Conservation (phyloP, 768 basidiomycete genomes). For the Collybia sordida region DNA sequence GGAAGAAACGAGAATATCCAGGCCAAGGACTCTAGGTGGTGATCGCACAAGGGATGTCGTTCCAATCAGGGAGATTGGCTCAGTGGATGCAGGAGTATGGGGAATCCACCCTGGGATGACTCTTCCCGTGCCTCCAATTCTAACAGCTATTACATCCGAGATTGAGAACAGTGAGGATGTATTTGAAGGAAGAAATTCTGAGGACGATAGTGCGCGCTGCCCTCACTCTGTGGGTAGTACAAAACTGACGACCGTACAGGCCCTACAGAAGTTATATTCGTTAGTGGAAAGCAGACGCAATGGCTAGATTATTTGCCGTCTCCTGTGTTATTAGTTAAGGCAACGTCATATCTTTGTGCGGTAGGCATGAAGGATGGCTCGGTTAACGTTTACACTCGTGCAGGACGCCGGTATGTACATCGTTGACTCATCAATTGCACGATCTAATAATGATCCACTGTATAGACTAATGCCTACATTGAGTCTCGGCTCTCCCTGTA, state of each 20-base stretch:
- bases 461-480: slow-evolving; percentile 79
- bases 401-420: slow-evolving; percentile 73
- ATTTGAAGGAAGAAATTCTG: slow-evolving; percentile 79
- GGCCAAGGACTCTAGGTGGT: slow-evolving; percentile 66
- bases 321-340: slow-evolving; percentile 65
- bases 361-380: slow-evolving; percentile 77
- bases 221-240: neutral
- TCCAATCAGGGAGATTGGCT: slow-evolving; percentile 53
- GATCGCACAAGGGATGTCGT: slow-evolving; percentile 53
- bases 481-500: slow-evolving; percentile 67
- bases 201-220: slow-evolving; percentile 49
- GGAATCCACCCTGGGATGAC: slow-evolving; percentile 24
- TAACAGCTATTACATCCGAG: slow-evolving; percentile 57
- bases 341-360: slow-evolving; percentile 68
- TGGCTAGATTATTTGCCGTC: slow-evolving; percentile 90
- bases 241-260: slow-evolving; percentile 30
- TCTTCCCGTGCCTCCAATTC: slow-evolving; percentile 58
- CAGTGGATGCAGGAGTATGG: slow-evolving; percentile 15
- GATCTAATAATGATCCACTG: slow-evolving; percentile 1
- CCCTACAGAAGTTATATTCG: slow-evolving; percentile 66
- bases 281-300: slow-evolving; percentile 65
- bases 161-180: slow-evolving; percentile 69
- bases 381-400: slow-evolving; percentile 81
- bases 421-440: neutral
- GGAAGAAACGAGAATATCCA: slow-evolving; percentile 36